Percentiles rank a stretch among this genome's conserved stretches.
Conservation (phyloP, 805 yeast species). For the Candida gorgasii region DNA sequence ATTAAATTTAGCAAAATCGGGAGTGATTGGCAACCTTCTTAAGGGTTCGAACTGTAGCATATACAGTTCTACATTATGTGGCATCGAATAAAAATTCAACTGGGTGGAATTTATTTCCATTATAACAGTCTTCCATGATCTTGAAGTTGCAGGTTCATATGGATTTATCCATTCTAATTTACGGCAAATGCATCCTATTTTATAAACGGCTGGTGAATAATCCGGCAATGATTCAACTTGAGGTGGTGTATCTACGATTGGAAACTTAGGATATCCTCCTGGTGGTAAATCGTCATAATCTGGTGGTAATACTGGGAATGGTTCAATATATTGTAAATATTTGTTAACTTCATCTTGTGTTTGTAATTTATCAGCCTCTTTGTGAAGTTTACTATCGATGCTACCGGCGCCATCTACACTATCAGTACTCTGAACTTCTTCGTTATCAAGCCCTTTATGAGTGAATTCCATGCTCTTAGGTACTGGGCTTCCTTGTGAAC, state of each 20-base stretch:
- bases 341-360: too few relatives aligned
- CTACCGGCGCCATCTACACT: too few relatives aligned
- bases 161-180: conserved; percentile 81
- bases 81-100: conserved; percentile 60
- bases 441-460: not conserved
- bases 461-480: not conserved
- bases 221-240: conserved; percentile 53
- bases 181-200: conserved; percentile 56
- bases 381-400: too few relatives aligned
- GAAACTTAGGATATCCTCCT: conserved; percentile 45
- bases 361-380: too few relatives aligned
- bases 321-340: conserved; percentile 35
- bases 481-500: conserved; percentile 4
- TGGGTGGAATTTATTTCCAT: conserved; percentile 87
- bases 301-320: conserved; percentile 41
- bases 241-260: conserved; percentile 18
- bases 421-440: conserved; percentile 3
- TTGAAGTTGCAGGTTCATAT: conserved; percentile 61
- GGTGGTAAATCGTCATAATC: conserved; percentile 38
- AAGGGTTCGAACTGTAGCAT: conserved; percentile 21
- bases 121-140: conserved; percentile 71
- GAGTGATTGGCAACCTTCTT: conserved; percentile 2
- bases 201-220: conserved; percentile 66
- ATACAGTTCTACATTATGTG: conserved; percentile 31
- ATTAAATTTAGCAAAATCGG: conserved; percentile 9